These are phyloP conservation scores for Arthrobotrys sphaeroides DNA, from an alignment of 2,329 filamentous ascomycete species.

Conservation along the genomic window DNA sequence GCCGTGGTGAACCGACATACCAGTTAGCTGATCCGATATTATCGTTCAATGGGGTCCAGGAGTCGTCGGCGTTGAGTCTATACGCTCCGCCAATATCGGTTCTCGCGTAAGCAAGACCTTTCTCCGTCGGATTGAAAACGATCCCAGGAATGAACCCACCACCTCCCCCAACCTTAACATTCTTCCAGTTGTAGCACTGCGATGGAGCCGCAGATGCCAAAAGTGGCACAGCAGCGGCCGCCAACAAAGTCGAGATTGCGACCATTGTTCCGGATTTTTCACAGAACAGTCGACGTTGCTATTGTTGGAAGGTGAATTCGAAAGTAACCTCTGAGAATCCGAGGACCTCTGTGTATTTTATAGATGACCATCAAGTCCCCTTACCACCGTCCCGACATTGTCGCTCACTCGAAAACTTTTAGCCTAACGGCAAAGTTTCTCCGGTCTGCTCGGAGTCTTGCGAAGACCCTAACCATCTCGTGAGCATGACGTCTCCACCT, in stretches of 20 bases:
- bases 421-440: conserved; percentile 34
- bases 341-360: conserved; percentile 30
- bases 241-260: conserved; percentile 26
- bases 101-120: conserved; percentile 67
- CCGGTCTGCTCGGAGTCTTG: conserved; percentile 23
- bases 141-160: conserved; percentile 69
- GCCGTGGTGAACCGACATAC: conserved; percentile 57
- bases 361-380: conserved; percentile 34
- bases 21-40: conserved; percentile 64
- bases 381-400: neutral
- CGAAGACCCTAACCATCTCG: neutral
- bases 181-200: conserved; percentile 63
- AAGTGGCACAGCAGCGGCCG: conserved; percentile 40
- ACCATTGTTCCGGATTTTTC: conserved; percentile 34
- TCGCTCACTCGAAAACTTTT: neutral
- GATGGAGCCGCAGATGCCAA: conserved; percentile 46
- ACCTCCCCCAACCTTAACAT: conserved; percentile 67
- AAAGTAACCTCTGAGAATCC: neutral
- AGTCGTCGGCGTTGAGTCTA: conserved; percentile 67
- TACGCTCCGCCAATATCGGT: conserved; percentile 70
- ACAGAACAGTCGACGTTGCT: conserved; percentile 4
- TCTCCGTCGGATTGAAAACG: conserved; percentile 65
- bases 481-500: conserved; percentile 31
- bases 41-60: conserved; percentile 68
- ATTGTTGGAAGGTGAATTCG: conserved; percentile 1